Evolutionary conservation across 1,284 basidiomycete genomes (phyloP), one percentile per base, ranked within the genome.

Genomic region (Sporisorium exsertum): DNA sequence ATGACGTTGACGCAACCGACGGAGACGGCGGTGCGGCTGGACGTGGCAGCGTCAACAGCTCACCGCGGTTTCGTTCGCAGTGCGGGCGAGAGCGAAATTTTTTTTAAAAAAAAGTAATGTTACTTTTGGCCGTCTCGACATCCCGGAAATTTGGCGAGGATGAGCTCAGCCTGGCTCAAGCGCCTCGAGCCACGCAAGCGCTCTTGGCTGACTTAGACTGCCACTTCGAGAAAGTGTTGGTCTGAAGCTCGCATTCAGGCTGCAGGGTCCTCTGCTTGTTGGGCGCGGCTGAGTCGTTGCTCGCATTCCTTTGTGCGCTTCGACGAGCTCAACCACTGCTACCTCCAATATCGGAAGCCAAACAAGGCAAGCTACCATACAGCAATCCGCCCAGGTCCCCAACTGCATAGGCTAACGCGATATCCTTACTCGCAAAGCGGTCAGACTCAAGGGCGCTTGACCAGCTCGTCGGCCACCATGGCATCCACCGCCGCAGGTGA

Each of bases 401-500:
- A 15, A 8, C 35, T 35, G 12, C 8, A 35, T 35, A 13, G 35
- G 8, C 35, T 15, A 35, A 13, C n/a, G 35, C 8, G 15, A 15
- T 16, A 29, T 29, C 10, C 27, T 29, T 27, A 49, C 24, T 18
- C 22, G 29, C 50, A 3, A 20, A n/a, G 29, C 53, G 8, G 37
- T n/a, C 37, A 26, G n/a, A 1, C 4, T 13, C 53, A 18, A 29
- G 18, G 15, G n/a, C n/a, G n/a, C n/a, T n/a, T n/a, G n/a, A 18
- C n/a, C 46, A 12, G 13, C 29, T 29, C 13, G 12, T 27, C 49
- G 18, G 26, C 43, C 45, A 43, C 0, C 42, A 70, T 70, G 72
- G 57, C 67, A 5, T 66, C 73, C 24, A 67, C 51, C 5, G 63
- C 66, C 18, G 72, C 72, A 9, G 65, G 65, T 9, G 62, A 77